phyloP scores from a whole-genome alignment of 23 red algal species.

The Cyanidioschyzon merolae region DNA sequence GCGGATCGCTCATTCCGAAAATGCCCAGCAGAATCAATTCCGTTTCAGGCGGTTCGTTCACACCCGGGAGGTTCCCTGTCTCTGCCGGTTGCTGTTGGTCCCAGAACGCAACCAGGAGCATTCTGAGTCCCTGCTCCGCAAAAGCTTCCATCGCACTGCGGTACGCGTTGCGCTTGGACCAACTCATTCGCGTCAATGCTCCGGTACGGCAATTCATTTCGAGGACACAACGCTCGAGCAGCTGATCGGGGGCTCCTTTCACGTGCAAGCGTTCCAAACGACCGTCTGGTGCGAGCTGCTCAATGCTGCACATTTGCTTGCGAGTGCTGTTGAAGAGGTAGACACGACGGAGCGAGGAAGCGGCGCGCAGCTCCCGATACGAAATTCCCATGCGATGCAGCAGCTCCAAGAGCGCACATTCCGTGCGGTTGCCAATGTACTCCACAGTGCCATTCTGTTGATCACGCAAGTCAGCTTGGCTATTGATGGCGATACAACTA shows the following conservation, averaged over 20 bases:
- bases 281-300: not conserved
- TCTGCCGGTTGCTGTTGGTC: slow-evolving; percentile 37
- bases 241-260: slow-evolving; percentile 75
- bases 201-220: slow-evolving; percentile 31
- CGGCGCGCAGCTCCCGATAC: slow-evolving; percentile 38
- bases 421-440: slow-evolving; percentile 73
- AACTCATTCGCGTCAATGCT: slow-evolving; percentile 20
- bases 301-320: slow-evolving; percentile 70
- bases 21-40: slow-evolving; percentile 60
- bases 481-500: slow-evolving; percentile 50
- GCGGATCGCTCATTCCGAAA: slow-evolving; percentile 74
- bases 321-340: slow-evolving; percentile 66
- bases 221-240: slow-evolving; percentile 25
- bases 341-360: slow-evolving; percentile 18
- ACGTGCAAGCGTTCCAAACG: slow-evolving; percentile 29
- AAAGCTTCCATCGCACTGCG: slow-evolving; percentile 24
- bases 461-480: slow-evolving; percentile 60
- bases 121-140: slow-evolving; percentile 48
- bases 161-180: slow-evolving; percentile 13
- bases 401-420: slow-evolving; percentile 71
- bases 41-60: slow-evolving; percentile 30
- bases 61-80: slow-evolving; percentile 26
- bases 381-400: slow-evolving; percentile 32
- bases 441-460: slow-evolving; percentile 33
- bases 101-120: slow-evolving; percentile 49